Conservation (phyloP, 805 yeast genomes). For the Pichia kluyveri region DNA sequence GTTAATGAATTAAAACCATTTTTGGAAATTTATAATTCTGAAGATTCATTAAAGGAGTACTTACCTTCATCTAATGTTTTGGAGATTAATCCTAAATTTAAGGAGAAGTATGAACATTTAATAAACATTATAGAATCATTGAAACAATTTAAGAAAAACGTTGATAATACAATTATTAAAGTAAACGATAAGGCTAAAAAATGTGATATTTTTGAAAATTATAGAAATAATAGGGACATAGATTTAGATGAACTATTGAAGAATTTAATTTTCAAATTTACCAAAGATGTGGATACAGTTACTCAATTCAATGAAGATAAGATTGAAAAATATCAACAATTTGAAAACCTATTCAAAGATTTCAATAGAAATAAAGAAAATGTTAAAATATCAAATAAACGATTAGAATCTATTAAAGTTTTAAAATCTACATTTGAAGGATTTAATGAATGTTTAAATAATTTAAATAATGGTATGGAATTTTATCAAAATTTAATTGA, state of each 20-base stretch:
- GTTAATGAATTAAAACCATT: constrained; percentile 39
- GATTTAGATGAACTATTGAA: constrained; percentile 32
- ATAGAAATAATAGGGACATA: constrained; percentile 10
- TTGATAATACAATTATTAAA: constrained; percentile 27
- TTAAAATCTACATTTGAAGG: constrained; percentile 42
- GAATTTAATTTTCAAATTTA: constrained; percentile 38
- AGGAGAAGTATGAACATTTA: constrained; percentile 27
- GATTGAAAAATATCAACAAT: constrained; percentile 27
- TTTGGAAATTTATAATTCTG: constrained; percentile 30
- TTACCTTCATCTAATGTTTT: constrained; percentile 34
- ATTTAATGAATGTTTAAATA: constrained; percentile 46
- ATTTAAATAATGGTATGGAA: constrained; percentile 57
- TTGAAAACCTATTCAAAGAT: constrained; percentile 22
- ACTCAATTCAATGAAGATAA: constrained; percentile 33
- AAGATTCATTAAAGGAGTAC: constrained; percentile 23
- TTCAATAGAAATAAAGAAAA: too few species aligned
- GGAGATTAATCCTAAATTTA: constrained; percentile 26
- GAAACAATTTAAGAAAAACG: constrained; percentile 19
- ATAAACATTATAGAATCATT: constrained; percentile 26
- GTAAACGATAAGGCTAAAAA: constrained; percentile 38
- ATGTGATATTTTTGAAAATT: constrained; percentile 7
- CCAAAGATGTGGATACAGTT: constrained; percentile 40
- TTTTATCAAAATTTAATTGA: constrained; percentile 59
- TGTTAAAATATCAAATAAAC: constrained; percentile 20
- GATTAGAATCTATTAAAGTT: constrained; percentile 42